Conservation (phyloP, 1,284 basidiomycete genomes). For the Porogramme epimiltina region DNA sequence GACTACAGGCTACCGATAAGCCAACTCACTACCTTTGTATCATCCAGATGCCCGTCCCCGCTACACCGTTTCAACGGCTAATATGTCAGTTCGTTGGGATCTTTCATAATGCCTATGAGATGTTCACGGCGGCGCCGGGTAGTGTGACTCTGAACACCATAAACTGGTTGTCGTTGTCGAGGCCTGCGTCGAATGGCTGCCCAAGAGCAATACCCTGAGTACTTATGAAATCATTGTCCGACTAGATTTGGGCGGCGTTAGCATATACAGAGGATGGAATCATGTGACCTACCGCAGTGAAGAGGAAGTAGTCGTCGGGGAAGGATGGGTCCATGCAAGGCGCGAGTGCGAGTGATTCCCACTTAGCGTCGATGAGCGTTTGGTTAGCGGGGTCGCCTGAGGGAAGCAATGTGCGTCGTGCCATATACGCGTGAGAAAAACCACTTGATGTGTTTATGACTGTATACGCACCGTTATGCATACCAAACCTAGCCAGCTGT, state of each 20-base stretch:
- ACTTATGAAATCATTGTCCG: slow-evolving; percentile 70
- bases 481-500: slow-evolving; percentile 61
- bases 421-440: too few relatives aligned
- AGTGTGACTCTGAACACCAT: slow-evolving; percentile 68
- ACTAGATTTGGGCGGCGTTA: slow-evolving; percentile 29
- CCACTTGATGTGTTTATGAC: neutral
- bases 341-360: slow-evolving; percentile 67
- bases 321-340: slow-evolving; percentile 49
- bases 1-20: too few relatives aligned
- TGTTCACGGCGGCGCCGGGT: slow-evolving; percentile 36
- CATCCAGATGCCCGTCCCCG: too few relatives aligned
- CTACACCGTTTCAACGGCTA: too few relatives aligned
- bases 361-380: slow-evolving; percentile 66
- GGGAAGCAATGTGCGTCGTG: neutral
- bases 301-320: slow-evolving; percentile 70
- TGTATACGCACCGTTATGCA: slow-evolving; percentile 49
- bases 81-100: too few relatives aligned
- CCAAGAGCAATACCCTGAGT: slow-evolving; percentile 58
- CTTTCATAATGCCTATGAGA: neutral
- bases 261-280: neutral
- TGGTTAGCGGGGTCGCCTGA: slow-evolving; percentile 43
- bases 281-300: slow-evolving; percentile 48
- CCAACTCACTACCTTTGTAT: too few relatives aligned
- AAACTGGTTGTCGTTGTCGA: slow-evolving; percentile 66
- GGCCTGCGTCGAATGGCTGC: slow-evolving; percentile 52